Conservation (phyloP, 257 asterid genomes). For the Thymus quinquecostatus region DNA sequence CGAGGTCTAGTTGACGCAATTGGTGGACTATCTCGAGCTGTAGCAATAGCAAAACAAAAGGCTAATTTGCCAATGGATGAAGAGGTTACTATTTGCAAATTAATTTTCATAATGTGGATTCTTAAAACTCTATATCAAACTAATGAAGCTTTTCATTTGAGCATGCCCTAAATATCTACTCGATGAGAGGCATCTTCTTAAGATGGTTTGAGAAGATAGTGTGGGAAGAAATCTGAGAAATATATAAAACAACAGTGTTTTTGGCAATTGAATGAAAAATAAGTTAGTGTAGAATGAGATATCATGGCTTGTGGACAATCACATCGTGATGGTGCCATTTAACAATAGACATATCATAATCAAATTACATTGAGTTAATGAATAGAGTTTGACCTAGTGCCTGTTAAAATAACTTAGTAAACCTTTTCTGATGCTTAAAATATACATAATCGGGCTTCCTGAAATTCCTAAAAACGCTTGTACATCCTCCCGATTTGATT, state of each 20-base stretch:
- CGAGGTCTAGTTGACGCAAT: conserved; percentile 92
- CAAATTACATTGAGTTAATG: neutral
- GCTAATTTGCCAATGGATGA: conserved; percentile 85
- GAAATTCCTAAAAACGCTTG: neutral
- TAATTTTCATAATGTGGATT: conserved; percentile 12
- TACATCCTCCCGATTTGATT: neutral
- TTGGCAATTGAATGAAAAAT: neutral
- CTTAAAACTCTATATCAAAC: neutral
- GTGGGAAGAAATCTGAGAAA: neutral
- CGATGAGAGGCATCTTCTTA: neutral
- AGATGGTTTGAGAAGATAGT: neutral
- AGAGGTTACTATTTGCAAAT: conserved; percentile 51
- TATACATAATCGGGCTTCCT: neutral
- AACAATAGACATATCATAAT: no score
- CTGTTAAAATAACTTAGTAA: conserved; percentile 1
- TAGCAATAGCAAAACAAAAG: conserved; percentile 92
- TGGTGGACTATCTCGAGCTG: conserved; percentile 90
- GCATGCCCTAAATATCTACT: conserved; percentile 10
- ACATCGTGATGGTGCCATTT: neutral
- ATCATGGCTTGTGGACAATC: neutral
- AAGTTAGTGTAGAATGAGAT: neutral
- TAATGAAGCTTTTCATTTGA: neutral
- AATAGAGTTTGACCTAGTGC: neutral
- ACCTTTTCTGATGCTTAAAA: neutral
- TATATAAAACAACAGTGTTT: neutral